phyloP scores from a whole-genome alignment of 306 rosid species.

The Sphenostylis stenocarpa region DNA sequence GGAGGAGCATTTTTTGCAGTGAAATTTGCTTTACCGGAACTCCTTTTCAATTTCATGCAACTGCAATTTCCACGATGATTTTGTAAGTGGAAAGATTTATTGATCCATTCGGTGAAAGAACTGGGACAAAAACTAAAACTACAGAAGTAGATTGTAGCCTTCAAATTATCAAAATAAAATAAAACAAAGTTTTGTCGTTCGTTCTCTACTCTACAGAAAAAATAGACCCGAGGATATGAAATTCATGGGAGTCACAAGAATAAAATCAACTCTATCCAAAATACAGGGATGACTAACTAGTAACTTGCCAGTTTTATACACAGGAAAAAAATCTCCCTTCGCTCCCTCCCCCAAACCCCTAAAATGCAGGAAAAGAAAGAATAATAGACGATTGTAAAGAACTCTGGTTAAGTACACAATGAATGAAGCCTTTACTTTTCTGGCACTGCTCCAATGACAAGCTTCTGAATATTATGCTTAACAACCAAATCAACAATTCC shows the following conservation, averaged over 20 bases:
- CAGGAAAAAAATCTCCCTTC: not conserved
- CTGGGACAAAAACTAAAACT: not conserved
- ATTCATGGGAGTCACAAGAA: not conserved
- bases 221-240: not conserved
- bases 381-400: not conserved
- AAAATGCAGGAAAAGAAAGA: not conserved
- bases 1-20: constrained; percentile 70
- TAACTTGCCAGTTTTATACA: not conserved
- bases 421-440: constrained; percentile 59
- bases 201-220: no score
- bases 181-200: no score
- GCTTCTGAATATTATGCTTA: constrained; percentile 61
- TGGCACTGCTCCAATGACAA: constrained; percentile 72
- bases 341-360: no score
- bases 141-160: constrained; percentile 9
- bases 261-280: not conserved
- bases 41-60: constrained; percentile 73
- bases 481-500: constrained; percentile 75
- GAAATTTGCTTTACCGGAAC: constrained; percentile 68
- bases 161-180: constrained; percentile 7
- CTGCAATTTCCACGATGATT: constrained; percentile 46
- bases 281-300: not conserved
- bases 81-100: constrained; percentile 27
- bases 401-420: not conserved
- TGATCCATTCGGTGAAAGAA: not conserved